Evolutionary conservation across 306 rosid genomes (phyloP).

Genomic region (Cucurbita moschata): DNA sequence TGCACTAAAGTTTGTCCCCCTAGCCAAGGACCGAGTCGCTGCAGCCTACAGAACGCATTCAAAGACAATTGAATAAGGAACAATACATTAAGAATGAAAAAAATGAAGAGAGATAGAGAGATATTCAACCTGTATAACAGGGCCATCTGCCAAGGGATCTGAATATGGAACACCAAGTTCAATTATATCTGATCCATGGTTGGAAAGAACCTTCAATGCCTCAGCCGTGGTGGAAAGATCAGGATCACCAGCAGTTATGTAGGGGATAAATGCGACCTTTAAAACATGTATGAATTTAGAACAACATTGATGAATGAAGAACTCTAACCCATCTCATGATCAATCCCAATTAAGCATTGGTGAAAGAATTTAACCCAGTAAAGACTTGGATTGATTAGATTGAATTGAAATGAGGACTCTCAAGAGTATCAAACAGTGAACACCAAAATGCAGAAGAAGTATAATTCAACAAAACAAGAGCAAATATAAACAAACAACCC

Average conservation of each 20-base stretch:
- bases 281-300: constrained; percentile 16
- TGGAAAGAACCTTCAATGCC: constrained; percentile 78
- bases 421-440: background rate
- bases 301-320: background rate
- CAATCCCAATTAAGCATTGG: background rate
- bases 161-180: constrained; percentile 91
- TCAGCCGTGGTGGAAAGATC: constrained; percentile 80
- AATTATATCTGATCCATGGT: constrained; percentile 81
- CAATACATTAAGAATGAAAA: background rate
- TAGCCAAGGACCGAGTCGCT: constrained; percentile 74
- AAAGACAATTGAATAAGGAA: constrained; percentile 9
- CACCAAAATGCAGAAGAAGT: background rate
- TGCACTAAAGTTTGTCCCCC: constrained; percentile 55
- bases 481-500: background rate
- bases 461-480: background rate
- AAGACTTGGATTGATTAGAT: background rate
- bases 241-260: constrained; percentile 94
- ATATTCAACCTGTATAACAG: constrained; percentile 79
- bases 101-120: constrained; percentile 18
- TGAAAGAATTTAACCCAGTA: background rate
- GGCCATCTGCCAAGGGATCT: constrained; percentile 98
- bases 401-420: background rate
- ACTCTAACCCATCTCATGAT: background rate
- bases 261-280: constrained; percentile 83
- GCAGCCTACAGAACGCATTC: constrained; percentile 58